Base-by-base conservation (phyloP, 139 green algal genomes). In the Deuterostichococcus epilithicus region DNA sequence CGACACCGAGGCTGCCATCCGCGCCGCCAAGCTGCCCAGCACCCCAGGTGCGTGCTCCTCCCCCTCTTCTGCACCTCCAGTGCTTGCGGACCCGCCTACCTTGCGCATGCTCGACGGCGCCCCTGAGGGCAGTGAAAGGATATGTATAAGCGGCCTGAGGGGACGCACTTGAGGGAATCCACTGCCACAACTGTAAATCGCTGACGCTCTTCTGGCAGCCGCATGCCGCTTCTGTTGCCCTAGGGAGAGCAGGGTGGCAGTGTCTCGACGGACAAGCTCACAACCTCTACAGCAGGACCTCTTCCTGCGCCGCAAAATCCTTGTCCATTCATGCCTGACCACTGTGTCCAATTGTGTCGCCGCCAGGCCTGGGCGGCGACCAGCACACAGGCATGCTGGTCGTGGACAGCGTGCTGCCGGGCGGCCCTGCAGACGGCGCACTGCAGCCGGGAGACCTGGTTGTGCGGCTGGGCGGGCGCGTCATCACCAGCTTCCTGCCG, bases 391-490 rank as follows among this genome's bases (percentile, higher is more conserved):
- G 94, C 78, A 93, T 97, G 90, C 87, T 98, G 67, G 93, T 97
- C 47, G 92, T 98, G 34, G 92, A 97, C 22, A 86, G 36, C 22
- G 81, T 94, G 32, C 82, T 97, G 36, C 94, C 94, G 0, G 85
- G 84, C 32, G 90, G 92, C 52, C 87, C 89, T 30, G 87, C 91
- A 23, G 86, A 93, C 39, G 83, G 85, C 0, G 39, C 83, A 45
- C 87, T 98, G 52, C 88, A 97, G 85, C 86, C 81, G n/a, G 94
- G 94, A 0, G 94, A 98, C 65, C 86, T 98, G 52, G 87, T 98
- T 33, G 88, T 97, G 59, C 18, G 47, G 67, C 35, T 89, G 34
- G 67, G 77, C 22, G 84, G 84, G 28, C 30, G 20, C 35, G 65
- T 83, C 15, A 72, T 93, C 0, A 93, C 88, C 1, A 84, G 95